Percentiles rank a stretch among this genome's conserved stretches.
Conservation (phyloP, 2,329 filamentous ascomycete genomes). For the Aotearoamyces nothofagi region DNA sequence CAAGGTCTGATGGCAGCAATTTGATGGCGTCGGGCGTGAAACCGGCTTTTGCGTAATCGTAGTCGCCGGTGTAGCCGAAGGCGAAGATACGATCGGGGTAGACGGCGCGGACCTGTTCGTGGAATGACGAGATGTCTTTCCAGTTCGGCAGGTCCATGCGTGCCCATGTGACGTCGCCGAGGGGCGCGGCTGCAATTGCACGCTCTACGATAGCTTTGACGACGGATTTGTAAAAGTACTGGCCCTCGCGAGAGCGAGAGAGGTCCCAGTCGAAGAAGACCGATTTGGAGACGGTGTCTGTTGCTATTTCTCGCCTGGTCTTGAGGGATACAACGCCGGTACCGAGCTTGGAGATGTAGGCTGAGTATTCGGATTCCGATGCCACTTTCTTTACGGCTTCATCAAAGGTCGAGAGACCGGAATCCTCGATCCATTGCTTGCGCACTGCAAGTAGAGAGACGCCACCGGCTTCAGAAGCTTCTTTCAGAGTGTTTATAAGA, state of each 20-base stretch:
- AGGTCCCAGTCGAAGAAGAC: conserved; percentile 23
- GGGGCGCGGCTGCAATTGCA: conserved; percentile 20
- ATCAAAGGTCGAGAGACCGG: conserved; percentile 20
- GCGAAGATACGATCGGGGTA: conserved; percentile 23
- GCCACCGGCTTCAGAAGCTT: conserved; percentile 8
- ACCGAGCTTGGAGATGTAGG: conserved; percentile 10
- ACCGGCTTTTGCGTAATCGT: conserved; percentile 21
- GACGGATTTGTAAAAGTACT: conserved; percentile 21
- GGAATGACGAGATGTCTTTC: conserved; percentile 23
- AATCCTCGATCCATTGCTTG: conserved; percentile 19
- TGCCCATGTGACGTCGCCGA: conserved; percentile 23
- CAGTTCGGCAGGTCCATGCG: conserved; percentile 21
- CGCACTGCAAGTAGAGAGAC: conserved; percentile 15
- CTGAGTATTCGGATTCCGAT: conserved; percentile 13
- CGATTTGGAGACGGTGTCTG: conserved; percentile 11
- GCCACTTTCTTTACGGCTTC: conserved; percentile 19
- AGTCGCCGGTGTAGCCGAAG: conserved; percentile 24
- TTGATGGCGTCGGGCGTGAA: conserved; percentile 19
- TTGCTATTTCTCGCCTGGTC: conserved; percentile 8
- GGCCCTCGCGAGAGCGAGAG: conserved; percentile 19
- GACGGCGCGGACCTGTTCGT: conserved; percentile 20
- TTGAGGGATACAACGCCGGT: conserved; percentile 4
- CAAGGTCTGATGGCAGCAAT: conserved; percentile 19
- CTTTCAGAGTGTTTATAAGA: conserved; percentile 15
- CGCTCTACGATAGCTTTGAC: conserved; percentile 20